Base-by-base conservation (phyloP, 2,329 filamentous ascomycete genomes). In the Aspergillus glaucus region DNA sequence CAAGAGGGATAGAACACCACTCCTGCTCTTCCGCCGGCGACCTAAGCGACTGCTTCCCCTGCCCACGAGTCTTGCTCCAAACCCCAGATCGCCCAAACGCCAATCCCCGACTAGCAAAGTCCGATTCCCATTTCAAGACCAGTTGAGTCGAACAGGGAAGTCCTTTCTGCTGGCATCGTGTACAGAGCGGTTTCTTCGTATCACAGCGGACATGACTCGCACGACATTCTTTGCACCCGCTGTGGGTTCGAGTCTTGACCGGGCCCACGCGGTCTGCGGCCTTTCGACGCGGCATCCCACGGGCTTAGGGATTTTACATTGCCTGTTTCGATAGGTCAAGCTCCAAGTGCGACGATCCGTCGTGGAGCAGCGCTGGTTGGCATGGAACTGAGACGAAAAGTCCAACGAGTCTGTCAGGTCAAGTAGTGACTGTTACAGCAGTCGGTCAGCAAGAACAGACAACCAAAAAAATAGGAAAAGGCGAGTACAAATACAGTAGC, bases 81-180 rank as follows among this genome's bases (percentile, higher is more conserved):
- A 72, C 63, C 32, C 71, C 71, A 21, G 68, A 59, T 45, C 71
- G 61, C 4, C 71, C 71, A 57, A 74, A 74, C 4, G 71, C 70
- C 45, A 70, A 54, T 9, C 71, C 71, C 7, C 67, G 67, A 45
- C 61, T 68, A 45, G 54, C 55, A 51, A 71, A 74, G 48, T 74
- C 71, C 2, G 64, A 64, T 51, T 69, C 60, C 66, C 66, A 69
- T 57, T 68, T 69, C 10, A 69, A 46, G 40, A 64, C 57, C 56
- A 71, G 53, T 48, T 68, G 62, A 4, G 65, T 68, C 10, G 63
- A 62, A 48, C 69, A 72, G 4, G 55, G 55, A 14, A 71, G 49
- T 1, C 65, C 63, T 54, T 62, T 66, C 49, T 66, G 61, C 47
- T 50, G 49, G 52, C 69, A 72, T 32, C 69, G 59, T 22, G 62